A percentile compares a stretch with the other conserved stretches of the same genome.
phyloP scores from a whole-genome alignment of 129 eudicot species.

The Helichrysum umbraculigerum region DNA sequence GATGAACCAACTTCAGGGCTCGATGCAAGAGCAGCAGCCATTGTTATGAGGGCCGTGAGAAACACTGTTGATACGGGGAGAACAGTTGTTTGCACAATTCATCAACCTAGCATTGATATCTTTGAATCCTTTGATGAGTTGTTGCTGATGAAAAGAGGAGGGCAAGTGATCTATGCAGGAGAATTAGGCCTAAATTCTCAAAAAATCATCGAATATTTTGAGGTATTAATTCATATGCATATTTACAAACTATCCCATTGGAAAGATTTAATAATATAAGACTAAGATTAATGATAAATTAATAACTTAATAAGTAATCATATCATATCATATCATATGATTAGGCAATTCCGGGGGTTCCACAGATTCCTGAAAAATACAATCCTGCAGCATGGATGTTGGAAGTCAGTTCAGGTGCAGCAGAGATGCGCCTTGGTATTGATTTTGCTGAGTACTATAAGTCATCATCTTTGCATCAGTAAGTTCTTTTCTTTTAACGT shows the following conservation, averaged over 20 bases:
- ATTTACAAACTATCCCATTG: not conserved
- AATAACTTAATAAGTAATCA: not conserved
- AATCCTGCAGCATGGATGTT: slow-evolving; percentile 84
- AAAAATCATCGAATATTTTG: slow-evolving; percentile 59
- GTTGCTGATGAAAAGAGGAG: slow-evolving; percentile 83
- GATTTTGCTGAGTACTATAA: slow-evolving; percentile 53
- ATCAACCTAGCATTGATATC: slow-evolving; percentile 91
- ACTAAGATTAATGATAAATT: not conserved
- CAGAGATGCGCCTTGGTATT: slow-evolving; percentile 49
- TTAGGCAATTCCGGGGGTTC: slow-evolving; percentile 52
- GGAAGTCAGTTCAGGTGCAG: slow-evolving; percentile 57
- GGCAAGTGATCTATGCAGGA: slow-evolving; percentile 78
- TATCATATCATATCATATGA: not conserved
- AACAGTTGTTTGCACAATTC: slow-evolving; percentile 89
- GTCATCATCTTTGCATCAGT: slow-evolving; percentile 42
- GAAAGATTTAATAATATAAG: not conserved
- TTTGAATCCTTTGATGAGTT: slow-evolving; percentile 95
- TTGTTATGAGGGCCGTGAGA: slow-evolving; percentile 90
- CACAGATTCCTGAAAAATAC: slow-evolving; percentile 49
- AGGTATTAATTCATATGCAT: slow-evolving; percentile 41
- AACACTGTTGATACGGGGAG: slow-evolving; percentile 93
- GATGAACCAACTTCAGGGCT: slow-evolving; percentile 96
- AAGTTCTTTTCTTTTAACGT: slow-evolving; percentile 14
- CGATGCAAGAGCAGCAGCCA: slow-evolving; percentile 97
- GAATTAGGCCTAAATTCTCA: slow-evolving; percentile 72